phyloP scores from a whole-genome alignment of 805 yeast genomes.

The Starmerella floricola region DNA sequence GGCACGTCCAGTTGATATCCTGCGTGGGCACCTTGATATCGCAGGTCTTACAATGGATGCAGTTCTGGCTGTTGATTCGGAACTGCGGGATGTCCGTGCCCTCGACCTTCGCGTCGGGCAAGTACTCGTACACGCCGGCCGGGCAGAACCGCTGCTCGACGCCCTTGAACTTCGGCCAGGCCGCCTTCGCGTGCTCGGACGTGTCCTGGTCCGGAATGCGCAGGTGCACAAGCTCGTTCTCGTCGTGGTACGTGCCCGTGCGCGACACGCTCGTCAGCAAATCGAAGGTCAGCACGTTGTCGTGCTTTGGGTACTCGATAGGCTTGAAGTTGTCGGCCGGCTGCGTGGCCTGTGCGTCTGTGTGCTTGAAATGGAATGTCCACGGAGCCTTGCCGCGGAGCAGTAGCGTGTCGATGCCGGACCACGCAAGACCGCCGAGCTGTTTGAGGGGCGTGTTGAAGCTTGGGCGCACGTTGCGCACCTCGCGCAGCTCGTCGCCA shows the following conservation, averaged over 20 bases:
- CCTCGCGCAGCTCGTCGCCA: slow-evolving; percentile 64
- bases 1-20: slow-evolving; percentile 92
- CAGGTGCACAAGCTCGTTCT: slow-evolving; percentile 83
- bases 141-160: slow-evolving; percentile 91
- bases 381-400: slow-evolving; percentile 75
- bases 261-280: slow-evolving; percentile 87
- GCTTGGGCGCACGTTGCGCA: slow-evolving; percentile 87
- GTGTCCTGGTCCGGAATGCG: slow-evolving; percentile 35
- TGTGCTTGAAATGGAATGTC: slow-evolving; percentile 57
- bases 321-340: slow-evolving; percentile 54
- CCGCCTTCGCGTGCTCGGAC: slow-evolving; percentile 49
- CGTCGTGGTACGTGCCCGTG: slow-evolving; percentile 93
- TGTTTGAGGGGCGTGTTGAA: slow-evolving; percentile 66
- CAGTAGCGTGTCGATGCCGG: slow-evolving; percentile 72
- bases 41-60: slow-evolving; percentile 97
- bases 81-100: slow-evolving; percentile 44
- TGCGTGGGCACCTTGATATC: slow-evolving; percentile 94
- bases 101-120: slow-evolving; percentile 42
- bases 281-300: slow-evolving; percentile 84
- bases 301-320: slow-evolving; percentile 90
- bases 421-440: slow-evolving; percentile 68
- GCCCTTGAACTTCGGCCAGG: slow-evolving; percentile 73
- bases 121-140: slow-evolving; percentile 94
- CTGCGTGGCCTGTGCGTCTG: slow-evolving; percentile 64
- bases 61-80: slow-evolving; percentile 91